Conservation (phyloP, 2,329 filamentous ascomycete species). For the Cryphonectria japonica region DNA sequence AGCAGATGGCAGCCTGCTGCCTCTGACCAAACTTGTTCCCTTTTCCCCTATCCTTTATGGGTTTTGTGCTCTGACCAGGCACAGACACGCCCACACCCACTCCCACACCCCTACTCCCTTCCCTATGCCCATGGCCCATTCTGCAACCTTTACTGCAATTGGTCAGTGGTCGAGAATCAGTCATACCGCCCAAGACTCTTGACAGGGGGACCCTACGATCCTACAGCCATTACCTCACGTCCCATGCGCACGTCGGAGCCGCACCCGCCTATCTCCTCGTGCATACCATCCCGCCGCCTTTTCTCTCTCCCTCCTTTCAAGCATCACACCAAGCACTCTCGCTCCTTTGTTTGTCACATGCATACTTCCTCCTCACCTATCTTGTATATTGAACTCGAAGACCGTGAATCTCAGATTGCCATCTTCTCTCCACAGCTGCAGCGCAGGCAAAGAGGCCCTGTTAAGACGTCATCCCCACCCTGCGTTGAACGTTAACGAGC, state of each 20-base stretch:
- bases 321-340: neutral
- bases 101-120: neutral
- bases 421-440: slow-evolving; percentile 3
- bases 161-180: neutral
- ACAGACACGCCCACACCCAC: neutral
- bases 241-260: neutral
- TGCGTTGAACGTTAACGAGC: neutral
- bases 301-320: neutral
- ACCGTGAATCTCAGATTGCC: neutral
- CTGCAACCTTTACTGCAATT: neutral
- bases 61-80: neutral
- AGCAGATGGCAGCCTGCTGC: neutral
- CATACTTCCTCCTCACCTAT: neutral
- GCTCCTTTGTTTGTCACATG: neutral
- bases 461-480: slow-evolving; percentile 24
- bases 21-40: neutral
- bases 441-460: neutral
- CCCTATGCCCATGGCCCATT: neutral
- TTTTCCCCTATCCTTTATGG: neutral
- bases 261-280: slow-evolving; percentile 17
- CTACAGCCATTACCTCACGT: neutral
- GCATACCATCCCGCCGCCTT: slow-evolving; percentile 1
- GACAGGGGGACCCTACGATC: slow-evolving; percentile 9
- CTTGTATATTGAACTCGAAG: neutral
- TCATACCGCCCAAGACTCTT: slow-evolving; percentile 15